A percentile compares a stretch with the other conserved stretches of the same genome.
phyloP scores from a whole-genome alignment of 192 early-diverging fungal species.

The Coemansia sp. region DNA sequence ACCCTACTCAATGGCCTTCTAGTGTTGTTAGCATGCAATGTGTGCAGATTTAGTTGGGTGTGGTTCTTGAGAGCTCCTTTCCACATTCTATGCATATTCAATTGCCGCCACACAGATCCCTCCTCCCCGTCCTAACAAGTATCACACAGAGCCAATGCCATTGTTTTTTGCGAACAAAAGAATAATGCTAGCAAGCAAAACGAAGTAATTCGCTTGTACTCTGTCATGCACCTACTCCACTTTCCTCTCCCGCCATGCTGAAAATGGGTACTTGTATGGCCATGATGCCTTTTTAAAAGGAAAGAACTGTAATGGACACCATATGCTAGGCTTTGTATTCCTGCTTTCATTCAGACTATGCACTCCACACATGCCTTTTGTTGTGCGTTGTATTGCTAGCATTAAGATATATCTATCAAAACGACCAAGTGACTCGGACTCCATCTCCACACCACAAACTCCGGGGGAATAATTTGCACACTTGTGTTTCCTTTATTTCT shows the following conservation, averaged over 20 bases:
- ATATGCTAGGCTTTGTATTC: constrained; percentile 9
- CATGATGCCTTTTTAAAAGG: not conserved
- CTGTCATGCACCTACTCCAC: not conserved
- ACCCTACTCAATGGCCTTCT: not conserved
- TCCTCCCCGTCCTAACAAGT: not conserved
- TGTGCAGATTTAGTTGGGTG: not conserved
- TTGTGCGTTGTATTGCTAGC: not conserved
- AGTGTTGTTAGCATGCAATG: not conserved
- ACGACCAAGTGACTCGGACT: not conserved
- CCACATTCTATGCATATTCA: not conserved
- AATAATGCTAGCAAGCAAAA: not conserved
- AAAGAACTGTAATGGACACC: not conserved
- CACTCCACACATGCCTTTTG: not conserved
- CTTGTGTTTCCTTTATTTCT: not conserved
- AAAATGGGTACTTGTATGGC: not conserved
- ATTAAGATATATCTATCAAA: not conserved
- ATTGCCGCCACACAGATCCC: not conserved
- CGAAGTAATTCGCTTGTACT: not conserved
- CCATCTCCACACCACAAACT: not conserved
- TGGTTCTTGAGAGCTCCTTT: not conserved
- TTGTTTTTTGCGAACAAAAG: not conserved
- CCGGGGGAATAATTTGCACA: not conserved
- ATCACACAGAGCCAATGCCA: not conserved
- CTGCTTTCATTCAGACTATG: constrained; percentile 12
- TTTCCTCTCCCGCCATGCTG: not conserved